A percentile compares a stretch with the other conserved stretches of the same genome.
Evolutionary conservation across 805 yeast genomes (phyloP).

Genomic region (Dipodascopsis uninucleata): DNA sequence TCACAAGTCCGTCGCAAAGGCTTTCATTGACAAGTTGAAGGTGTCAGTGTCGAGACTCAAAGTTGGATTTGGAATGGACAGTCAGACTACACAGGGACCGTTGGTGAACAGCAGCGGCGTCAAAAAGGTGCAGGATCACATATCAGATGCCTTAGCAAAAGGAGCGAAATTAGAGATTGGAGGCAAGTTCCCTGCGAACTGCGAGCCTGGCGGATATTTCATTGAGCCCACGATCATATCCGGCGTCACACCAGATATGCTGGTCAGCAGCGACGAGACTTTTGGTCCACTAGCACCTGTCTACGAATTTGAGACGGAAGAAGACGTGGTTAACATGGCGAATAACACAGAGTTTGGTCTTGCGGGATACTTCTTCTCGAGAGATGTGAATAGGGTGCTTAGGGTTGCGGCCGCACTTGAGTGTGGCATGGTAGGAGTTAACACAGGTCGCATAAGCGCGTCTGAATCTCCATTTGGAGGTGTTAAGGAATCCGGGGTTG

Average conservation of each 20-base stretch:
- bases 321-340: conserved; percentile 58
- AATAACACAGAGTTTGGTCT: conserved; percentile 56
- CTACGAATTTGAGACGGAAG: conserved; percentile 53
- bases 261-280: conserved; percentile 55
- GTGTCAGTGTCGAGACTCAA: conserved; percentile 56
- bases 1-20: conserved; percentile 45
- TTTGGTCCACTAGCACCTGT: conserved; percentile 66
- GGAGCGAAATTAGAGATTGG: conserved; percentile 51
- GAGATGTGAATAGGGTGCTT: conserved; percentile 49
- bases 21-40: conserved; percentile 45
- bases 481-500: conserved; percentile 60
- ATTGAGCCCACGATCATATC: conserved; percentile 54
- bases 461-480: conserved; percentile 62
- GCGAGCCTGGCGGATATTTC: conserved; percentile 33
- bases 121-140: conserved; percentile 53
- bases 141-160: conserved; percentile 50
- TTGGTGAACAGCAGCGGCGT: conserved; percentile 51
- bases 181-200: conserved; percentile 52
- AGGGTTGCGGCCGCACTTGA: conserved; percentile 55
- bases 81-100: conserved; percentile 54
- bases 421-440: conserved; percentile 63
- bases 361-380: conserved; percentile 59
- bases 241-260: conserved; percentile 50
- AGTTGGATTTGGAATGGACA: too few relatives aligned
- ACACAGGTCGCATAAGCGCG: conserved; percentile 56